Evolutionary conservation across 768 basidiomycete genomes (phyloP), one percentile per base, ranked within the genome.

Genomic region (Podaxis sp.): DNA sequence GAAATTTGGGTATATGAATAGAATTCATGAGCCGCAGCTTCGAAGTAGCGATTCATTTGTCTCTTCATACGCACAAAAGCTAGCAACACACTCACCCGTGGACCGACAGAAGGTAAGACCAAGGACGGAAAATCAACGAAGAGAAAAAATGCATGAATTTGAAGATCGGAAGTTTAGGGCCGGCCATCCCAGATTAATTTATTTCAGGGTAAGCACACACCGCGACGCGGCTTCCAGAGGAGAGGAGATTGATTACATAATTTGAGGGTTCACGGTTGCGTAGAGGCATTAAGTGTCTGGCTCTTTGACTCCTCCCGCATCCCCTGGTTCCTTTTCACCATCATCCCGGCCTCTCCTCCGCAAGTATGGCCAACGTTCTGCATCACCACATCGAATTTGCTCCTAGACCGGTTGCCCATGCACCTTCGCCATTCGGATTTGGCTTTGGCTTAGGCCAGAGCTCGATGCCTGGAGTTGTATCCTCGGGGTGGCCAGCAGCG

Each of bases 1-100:
- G 91, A 92, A 93, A 93, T 92, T 93, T 93, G 91, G 91, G 91
- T 93, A 93, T 93, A 84, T 72, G 79, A 80, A 77, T 67, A 72
- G 76, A 72, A 73, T 77, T 93, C 90, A 91, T 82, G 24, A 87
- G 84, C 89, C 76, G 65, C 65, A 73, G 85, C 86, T 85, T 93
- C 91, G 72, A 91, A 85, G 91, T 93, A 92, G 90, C 90, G 90
- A 92, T 93, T 91, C 90, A 75, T 79, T 66, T 77, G 71, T 80
- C 72, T 92, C 90, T 80, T 93, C 91, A 83, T 75, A 37, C 75
- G 67, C 59, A 67, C 27, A 66, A 58, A 59, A 55, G 65, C 19
- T 9, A 47, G 37, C 40, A 41, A 19, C 12, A 33, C 47, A 69
- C 70, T 74, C 77, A 80, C 74, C 76, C 77, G 65, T 56, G 52